Evolutionary conservation across 2,329 filamentous ascomycete genomes (phyloP).

Genomic region (Rutstroemia sp.): DNA sequence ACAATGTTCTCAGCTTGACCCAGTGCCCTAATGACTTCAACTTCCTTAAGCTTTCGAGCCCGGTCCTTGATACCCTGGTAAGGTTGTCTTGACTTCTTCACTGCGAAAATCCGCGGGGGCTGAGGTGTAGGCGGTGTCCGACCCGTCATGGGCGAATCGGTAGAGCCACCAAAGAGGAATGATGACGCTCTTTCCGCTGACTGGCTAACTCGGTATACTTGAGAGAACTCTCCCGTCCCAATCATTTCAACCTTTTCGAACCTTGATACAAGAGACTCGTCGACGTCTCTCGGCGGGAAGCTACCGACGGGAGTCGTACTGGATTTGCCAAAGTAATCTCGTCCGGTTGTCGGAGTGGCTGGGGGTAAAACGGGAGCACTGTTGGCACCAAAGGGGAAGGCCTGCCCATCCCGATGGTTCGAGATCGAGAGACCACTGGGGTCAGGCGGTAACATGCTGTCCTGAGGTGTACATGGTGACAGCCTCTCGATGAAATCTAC

Average conservation of each 20-base stretch:
- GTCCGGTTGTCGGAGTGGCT: slow-evolving; percentile 69
- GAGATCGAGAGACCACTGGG: slow-evolving; percentile 80
- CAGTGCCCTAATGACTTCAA: slow-evolving; percentile 68
- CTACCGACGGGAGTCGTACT: slow-evolving; percentile 63
- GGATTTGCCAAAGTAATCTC: slow-evolving; percentile 49
- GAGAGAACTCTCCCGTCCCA: slow-evolving; percentile 87
- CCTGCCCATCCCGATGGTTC: slow-evolving; percentile 38
- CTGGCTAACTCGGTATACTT: slow-evolving; percentile 73
- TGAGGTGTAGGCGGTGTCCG: slow-evolving; percentile 46
- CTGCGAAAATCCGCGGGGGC: slow-evolving; percentile 66
- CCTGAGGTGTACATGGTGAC: slow-evolving; percentile 73
- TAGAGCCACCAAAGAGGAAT: slow-evolving; percentile 36
- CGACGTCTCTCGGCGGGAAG: slow-evolving; percentile 64
- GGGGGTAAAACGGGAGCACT: slow-evolving; percentile 49
- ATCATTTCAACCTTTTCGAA: slow-evolving; percentile 77
- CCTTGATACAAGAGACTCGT: slow-evolving; percentile 62
- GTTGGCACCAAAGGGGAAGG: slow-evolving; percentile 25
- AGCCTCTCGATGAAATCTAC: slow-evolving; percentile 40
- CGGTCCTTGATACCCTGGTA: slow-evolving; percentile 74
- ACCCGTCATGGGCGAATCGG: slow-evolving; percentile 39
- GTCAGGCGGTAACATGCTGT: slow-evolving; percentile 67
- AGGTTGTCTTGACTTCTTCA: slow-evolving; percentile 84
- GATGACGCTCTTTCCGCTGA: slow-evolving; percentile 29
- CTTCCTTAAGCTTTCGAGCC: slow-evolving; percentile 78
- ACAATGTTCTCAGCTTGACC: slow-evolving; percentile 78